Percentiles rank a stretch among this genome's conserved stretches.
Conservation (phyloP, 768 basidiomycete genomes). For the Suillus variegatus region DNA sequence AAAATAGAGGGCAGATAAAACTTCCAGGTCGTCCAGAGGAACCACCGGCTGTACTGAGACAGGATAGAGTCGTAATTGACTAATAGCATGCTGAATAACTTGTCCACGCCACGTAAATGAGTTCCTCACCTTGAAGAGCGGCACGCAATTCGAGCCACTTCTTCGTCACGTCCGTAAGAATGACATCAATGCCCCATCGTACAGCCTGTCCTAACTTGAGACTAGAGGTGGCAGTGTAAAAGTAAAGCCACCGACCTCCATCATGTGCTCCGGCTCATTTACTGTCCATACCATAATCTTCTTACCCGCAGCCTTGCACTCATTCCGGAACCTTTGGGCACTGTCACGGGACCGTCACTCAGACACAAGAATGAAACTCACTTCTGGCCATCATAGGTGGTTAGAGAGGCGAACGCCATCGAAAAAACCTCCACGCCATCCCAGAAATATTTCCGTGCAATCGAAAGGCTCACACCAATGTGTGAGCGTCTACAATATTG, state of each 20-base stretch:
- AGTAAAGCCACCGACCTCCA: constrained; percentile 59
- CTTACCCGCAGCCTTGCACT: constrained; percentile 81
- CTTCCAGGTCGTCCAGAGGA: constrained; percentile 69
- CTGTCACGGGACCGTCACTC: constrained; percentile 10
- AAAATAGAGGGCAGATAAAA: constrained; percentile 58
- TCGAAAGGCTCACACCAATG: constrained; percentile 71
- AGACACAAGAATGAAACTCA: constrained; percentile 33
- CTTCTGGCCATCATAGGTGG: constrained; percentile 70
- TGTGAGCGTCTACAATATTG: constrained; percentile 85
- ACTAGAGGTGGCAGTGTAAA: background rate
- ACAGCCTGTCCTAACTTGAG: constrained; percentile 52
- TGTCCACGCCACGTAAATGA: background rate
- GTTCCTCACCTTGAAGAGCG: constrained; percentile 54
- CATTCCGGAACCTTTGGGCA: constrained; percentile 65
- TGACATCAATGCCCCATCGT: constrained; percentile 76
- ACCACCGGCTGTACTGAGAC: constrained; percentile 62
- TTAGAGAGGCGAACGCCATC: constrained; percentile 72
- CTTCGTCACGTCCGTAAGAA: constrained; percentile 75
- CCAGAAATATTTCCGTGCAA: constrained; percentile 91
- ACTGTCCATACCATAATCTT: constrained; percentile 96
- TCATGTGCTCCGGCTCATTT: constrained; percentile 86
- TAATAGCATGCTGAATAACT: constrained; percentile 25
- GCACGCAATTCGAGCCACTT: constrained; percentile 66
- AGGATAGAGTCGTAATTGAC: constrained; percentile 69
- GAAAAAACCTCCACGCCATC: constrained; percentile 84